Percentiles rank a stretch among this genome's conserved stretches.
Evolutionary conservation across 1,139 yeast species (phyloP).

Genomic region (Kazachstania sp.): DNA sequence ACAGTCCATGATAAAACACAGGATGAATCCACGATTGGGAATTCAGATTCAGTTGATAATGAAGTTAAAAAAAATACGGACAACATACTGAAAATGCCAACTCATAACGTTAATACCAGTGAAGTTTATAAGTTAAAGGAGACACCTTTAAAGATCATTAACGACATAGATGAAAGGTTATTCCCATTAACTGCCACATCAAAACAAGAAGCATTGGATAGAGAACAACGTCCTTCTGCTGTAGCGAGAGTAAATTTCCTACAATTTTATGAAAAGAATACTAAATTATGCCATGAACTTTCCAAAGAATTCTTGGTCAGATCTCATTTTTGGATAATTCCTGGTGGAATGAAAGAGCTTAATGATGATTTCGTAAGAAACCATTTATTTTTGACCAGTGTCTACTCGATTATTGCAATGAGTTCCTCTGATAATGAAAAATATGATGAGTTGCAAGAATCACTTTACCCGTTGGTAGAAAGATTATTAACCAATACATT

Average conservation of each 20-base stretch:
- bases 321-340: constrained; percentile 48
- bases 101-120: neutral
- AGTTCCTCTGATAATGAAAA: constrained; percentile 42
- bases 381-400: constrained; percentile 44
- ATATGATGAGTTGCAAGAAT: constrained; percentile 38
- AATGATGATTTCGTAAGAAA: constrained; percentile 36
- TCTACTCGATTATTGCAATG: constrained; percentile 43
- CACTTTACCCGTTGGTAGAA: constrained; percentile 38
- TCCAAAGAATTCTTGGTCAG: constrained; percentile 38
- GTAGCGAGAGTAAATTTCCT: constrained; percentile 34
- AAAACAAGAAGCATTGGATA: constrained; percentile 29
- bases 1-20: neutral
- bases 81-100: neutral
- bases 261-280: constrained; percentile 36
- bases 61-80: neutral
- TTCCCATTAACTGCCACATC: constrained; percentile 29
- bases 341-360: constrained; percentile 43
- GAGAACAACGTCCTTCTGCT: constrained; percentile 31
- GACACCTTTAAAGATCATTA: constrained; percentile 36
- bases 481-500: constrained; percentile 39
- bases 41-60: neutral
- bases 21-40: neutral
- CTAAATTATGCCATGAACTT: constrained; percentile 34
- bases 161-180: constrained; percentile 36
- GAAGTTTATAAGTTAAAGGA: constrained; percentile 24